A percentile compares a stretch with the other conserved stretches of the same genome.
Evolutionary conservation across 1,139 yeast genomes (phyloP).

Genomic region (Kodamaea sp.): DNA sequence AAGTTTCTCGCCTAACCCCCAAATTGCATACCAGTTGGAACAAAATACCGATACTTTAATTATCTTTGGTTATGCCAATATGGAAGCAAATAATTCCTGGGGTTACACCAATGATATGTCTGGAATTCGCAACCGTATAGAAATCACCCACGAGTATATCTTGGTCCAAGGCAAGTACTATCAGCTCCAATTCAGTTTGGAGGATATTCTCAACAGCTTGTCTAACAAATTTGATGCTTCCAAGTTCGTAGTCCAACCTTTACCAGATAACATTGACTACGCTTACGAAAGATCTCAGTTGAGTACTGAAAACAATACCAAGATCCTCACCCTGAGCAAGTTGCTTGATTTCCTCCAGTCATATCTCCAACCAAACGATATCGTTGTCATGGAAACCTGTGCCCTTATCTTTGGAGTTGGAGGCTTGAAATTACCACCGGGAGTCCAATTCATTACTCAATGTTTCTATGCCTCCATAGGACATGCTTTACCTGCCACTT

Average conservation of each 20-base stretch:
- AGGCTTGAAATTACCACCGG: slow-evolving; percentile 58
- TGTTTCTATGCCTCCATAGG: slow-evolving; percentile 83
- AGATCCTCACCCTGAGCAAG: slow-evolving; percentile 16
- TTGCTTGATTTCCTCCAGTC: slow-evolving; percentile 33
- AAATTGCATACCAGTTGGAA: slow-evolving; percentile 29
- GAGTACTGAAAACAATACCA: slow-evolving; percentile 2
- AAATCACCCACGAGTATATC: slow-evolving; percentile 39
- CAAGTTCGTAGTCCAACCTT: slow-evolving; percentile 5
- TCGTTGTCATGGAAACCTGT: slow-evolving; percentile 74
- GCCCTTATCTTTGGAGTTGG: slow-evolving; percentile 73
- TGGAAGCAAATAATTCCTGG: slow-evolving; percentile 62
- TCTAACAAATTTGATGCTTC: slow-evolving; percentile 10
- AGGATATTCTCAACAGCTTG: slow-evolving; percentile 15
- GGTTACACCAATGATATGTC: slow-evolving; percentile 24
- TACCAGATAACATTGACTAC: slow-evolving; percentile 12
- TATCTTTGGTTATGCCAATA: slow-evolving; percentile 51
- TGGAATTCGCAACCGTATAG: slow-evolving; percentile 24
- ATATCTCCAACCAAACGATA: slow-evolving; percentile 59
- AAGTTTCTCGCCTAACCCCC: slow-evolving; percentile 22
- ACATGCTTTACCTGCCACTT: slow-evolving; percentile 78
- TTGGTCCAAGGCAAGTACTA: slow-evolving; percentile 26
- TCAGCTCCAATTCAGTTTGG: slow-evolving; percentile 17
- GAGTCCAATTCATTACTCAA: slow-evolving; percentile 58
- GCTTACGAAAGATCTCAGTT: slow-evolving; percentile 1
- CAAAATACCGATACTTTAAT: slow-evolving; percentile 48